These are phyloP conservation scores for Termitomyces sp. DNA, from an alignment of 768 basidiomycete genomes.

Conservation along the genomic window DNA sequence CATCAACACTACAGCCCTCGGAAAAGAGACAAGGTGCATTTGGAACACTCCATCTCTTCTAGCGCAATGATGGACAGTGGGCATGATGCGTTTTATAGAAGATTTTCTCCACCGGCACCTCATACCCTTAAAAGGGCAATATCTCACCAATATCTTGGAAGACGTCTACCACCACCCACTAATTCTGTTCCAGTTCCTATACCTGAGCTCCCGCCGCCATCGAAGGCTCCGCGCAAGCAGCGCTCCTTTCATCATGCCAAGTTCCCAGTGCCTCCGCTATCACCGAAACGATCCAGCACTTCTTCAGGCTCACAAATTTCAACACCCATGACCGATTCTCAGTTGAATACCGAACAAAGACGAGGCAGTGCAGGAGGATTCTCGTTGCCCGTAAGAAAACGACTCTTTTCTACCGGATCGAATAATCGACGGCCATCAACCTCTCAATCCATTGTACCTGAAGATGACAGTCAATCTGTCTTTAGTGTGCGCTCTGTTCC, in stretches of 20 bases:
- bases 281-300: slow-evolving; percentile 28
- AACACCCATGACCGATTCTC: slow-evolving; percentile 15
- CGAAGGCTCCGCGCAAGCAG: slow-evolving; percentile 44
- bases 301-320: slow-evolving; percentile 22
- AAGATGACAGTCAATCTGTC: slow-evolving; percentile 52
- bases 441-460: slow-evolving; percentile 31
- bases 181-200: slow-evolving; percentile 21
- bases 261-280: slow-evolving; percentile 46
- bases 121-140: slow-evolving; percentile 45
- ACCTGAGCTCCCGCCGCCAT: slow-evolving; percentile 21
- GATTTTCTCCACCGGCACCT: slow-evolving; percentile 15
- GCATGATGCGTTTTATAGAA: slow-evolving; percentile 1
- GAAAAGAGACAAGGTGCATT: slow-evolving; percentile 21
- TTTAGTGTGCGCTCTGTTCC: slow-evolving; percentile 46
- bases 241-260: slow-evolving; percentile 60
- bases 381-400: slow-evolving; percentile 33
- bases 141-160: slow-evolving; percentile 51
- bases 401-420: slow-evolving; percentile 58
- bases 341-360: slow-evolving; percentile 15
- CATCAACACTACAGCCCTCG: slow-evolving; percentile 22
- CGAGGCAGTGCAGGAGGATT: slow-evolving; percentile 24
- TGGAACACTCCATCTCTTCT: slow-evolving; percentile 18
- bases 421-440: slow-evolving; percentile 48
- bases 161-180: slow-evolving; percentile 22
- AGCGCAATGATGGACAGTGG: neutral